Evolutionary conservation across 2,329 filamentous ascomycete species (phyloP), one percentile per base, ranked within the genome.

Genomic region (Cladosporium cucumerinum): DNA sequence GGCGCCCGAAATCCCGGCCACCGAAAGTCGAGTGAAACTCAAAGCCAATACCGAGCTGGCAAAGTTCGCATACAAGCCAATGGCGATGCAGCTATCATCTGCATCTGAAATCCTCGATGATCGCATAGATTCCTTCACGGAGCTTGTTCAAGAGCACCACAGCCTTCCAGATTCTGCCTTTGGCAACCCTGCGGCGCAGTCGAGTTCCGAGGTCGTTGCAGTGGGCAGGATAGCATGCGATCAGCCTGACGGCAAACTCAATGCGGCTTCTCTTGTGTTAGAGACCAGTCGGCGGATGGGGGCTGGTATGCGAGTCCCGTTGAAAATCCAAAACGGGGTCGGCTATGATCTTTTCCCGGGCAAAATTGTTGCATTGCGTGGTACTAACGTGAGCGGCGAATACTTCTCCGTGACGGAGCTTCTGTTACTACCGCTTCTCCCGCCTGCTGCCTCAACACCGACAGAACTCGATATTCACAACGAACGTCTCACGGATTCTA

Each of bases 51-150:
- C 92, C 1, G 94, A 98, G 75, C 85, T 92, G 73, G 93, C 93
- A 76, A 97, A 97, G 76, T 89, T 97, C 70, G 87, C 83, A 0
- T 99, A 98, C 79, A 95, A 93, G 74, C 91, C 93, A 1, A 89
- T 98, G 83, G 90, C 92, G 2, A 97, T 98, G 93, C 96, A 97
- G 73, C 83, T 95, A 7, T 93, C 92, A 5, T 93, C 97, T 75
- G 88, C 92, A 0, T 96, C 94, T 5, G 93, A 97, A 76, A 91
- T 97, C 52, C 84, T 98, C 8, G 95, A 99, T 78, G 94, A 98
- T 78, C 86, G 93, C 71, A 97, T 99, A 80, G 93, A 98, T 72
- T 92, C 93, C 68, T 97, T 97, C 72, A 84, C 87, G 66, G 80
- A 82, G n/a, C 77, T 93, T 1, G 83, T 96, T 5, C 88, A 91